Base-by-base conservation (phyloP, 495 filamentous ascomycete species). In the Geopyxis carbonaria region DNA sequence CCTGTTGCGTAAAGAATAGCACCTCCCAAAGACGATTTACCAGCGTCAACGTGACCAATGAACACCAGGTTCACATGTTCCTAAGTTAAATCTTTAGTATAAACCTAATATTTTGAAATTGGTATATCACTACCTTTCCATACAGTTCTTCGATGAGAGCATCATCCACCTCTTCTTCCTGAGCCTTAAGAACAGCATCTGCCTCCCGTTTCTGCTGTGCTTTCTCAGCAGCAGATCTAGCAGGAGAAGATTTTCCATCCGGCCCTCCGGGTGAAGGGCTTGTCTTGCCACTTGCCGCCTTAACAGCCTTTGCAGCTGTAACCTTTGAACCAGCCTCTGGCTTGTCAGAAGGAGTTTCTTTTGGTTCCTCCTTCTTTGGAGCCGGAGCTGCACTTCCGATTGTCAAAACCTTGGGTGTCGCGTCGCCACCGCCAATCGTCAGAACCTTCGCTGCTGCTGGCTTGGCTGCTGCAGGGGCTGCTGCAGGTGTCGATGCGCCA, bases 21-120 rank as follows among this genome's bases (percentile, higher is more conserved):
- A 31, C 89, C 89, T 52, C 91, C 89, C 5, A 99, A 70, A 2
- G 89, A 95, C 13, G 80, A 89, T 64, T 95, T 99, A 50, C 89
- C 89, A 43, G 87, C 86, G 61, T 97, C 89, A 43, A 95, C 89
- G 65, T 94, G 89, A 36, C 89, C 89, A 51, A 97, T 81, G 67
- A 97, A 97, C 42, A 97, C 92, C 34, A 95, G 72, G 57, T 97
- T 97, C 45, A 99, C 76, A 55, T 99, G 89, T 60, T 99, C 89
- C 61, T 54, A n/a, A n/a, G 18, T 23, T 5, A 25, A 43, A 28
- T 15, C 25, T 22, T 56, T 34, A 51, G 42, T 19, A 13, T 15
- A 10, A 16, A 8, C 27, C 5, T 15, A n/a, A 11, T 22, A 2
- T 22, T 8, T 22, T 22, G 7, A 23, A n/a, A 39, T 22, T 10